Percentiles rank a stretch among this genome's conserved stretches.
Conservation (phyloP, 495 filamentous ascomycete species). For the Choiromyces venosus region DNA sequence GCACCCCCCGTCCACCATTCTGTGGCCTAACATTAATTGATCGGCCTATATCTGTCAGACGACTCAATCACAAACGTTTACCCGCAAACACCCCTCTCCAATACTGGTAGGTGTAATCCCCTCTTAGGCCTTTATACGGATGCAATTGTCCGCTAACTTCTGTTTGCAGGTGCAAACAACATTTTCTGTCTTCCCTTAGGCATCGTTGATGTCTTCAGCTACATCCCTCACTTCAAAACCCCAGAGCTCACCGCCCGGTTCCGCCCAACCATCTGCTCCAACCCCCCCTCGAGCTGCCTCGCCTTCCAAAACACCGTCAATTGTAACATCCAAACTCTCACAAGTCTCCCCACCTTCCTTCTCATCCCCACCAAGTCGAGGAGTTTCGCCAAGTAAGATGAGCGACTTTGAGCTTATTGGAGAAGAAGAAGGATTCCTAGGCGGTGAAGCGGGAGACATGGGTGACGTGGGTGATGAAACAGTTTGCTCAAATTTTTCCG, state of each 20-base stretch:
- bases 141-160: slow-evolving; percentile 1
- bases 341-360: slow-evolving; percentile 26
- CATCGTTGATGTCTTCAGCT: not conserved
- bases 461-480: slow-evolving; percentile 30
- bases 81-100: not conserved
- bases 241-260: slow-evolving; percentile 18
- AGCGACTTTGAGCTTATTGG: slow-evolving; percentile 34
- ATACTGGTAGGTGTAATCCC: not conserved
- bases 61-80: not conserved
- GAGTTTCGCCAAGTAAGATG: slow-evolving; percentile 30
- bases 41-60: not conserved
- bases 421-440: slow-evolving; percentile 23
- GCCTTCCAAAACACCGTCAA: slow-evolving; percentile 15
- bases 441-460: not conserved
- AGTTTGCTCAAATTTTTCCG: slow-evolving; percentile 40
- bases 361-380: slow-evolving; percentile 27
- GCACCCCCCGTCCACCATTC: not conserved
- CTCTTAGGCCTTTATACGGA: not conserved
- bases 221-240: not conserved
- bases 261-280: slow-evolving; percentile 11
- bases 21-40: not conserved
- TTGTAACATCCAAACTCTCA: slow-evolving; percentile 22
- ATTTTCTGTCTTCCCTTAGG: not conserved
- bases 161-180: not conserved
- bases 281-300: slow-evolving; percentile 14